Evolutionary conservation across 2,329 filamentous ascomycete species (phyloP), one percentile per base, ranked within the genome.

Genomic region (Neonectria faginata): DNA sequence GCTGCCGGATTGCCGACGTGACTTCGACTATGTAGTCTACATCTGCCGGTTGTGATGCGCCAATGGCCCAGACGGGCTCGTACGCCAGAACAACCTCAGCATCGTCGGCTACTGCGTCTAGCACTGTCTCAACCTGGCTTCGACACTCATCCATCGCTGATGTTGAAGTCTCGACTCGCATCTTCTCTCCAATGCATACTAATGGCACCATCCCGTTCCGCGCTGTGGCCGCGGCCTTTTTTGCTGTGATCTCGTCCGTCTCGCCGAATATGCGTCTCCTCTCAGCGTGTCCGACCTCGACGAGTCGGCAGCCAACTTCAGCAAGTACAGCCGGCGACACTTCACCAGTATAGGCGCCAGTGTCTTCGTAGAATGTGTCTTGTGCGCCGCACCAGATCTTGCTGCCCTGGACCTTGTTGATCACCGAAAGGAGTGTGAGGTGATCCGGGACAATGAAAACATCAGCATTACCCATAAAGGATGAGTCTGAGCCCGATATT

Each of bases 31-130:
- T 91, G 75, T 97, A 90, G 66, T 90, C 89, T 18, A 89, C 86
- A 8, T 85, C 85, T 0, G 93, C 93, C 2, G 93, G 92, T 73
- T 90, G 82, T 1, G 85, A 82, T 10, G 92, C 89, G 0, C 93
- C 93, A 77, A 96, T 97, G 1, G 93, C 93, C 93, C 93, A 97
- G 1, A 96, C 92, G 8, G 93, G 93, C 81, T 97, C 93, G 75
- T 97, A 97, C 1, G 93, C 93, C 62, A 97, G 84, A 7, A 95
- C 86, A 5, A 96, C 85, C 52, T 93, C 90, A 0, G 88, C 86
- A 16, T 88, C 83, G 11, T 82, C 81, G 0, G 89, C 85, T 8
- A 95, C 81, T 0, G 83, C 85, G 1, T 80, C 80, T 56, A 96
- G 76, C 2, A 92, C 88, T 1, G 87, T 82, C 42, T 84, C 82